phyloP scores from a whole-genome alignment of 2,329 filamentous ascomycete genomes.

The Monosporascus sp. region DNA sequence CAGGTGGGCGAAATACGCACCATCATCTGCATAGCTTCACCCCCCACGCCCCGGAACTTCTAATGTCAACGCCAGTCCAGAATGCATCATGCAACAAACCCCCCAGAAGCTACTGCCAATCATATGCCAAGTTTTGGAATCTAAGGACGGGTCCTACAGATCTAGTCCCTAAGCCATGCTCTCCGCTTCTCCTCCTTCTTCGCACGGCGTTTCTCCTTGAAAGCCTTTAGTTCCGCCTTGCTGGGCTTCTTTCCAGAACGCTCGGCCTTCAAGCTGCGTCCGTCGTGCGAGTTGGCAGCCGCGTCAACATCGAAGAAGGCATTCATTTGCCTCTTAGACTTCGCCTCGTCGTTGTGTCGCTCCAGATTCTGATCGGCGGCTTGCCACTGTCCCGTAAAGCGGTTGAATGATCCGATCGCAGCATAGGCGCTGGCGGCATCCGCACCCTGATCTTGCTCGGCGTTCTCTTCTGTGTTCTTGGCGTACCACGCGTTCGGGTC shows the following conservation, averaged over 20 bases:
- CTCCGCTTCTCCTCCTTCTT: conserved; percentile 92
- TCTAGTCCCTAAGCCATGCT: conserved; percentile 82
- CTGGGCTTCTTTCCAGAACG: conserved; percentile 76
- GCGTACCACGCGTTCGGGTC: conserved; percentile 96
- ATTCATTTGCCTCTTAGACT: conserved; percentile 82
- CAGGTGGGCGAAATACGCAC: no score
- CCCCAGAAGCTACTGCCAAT: no score
- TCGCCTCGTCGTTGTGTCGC: conserved; percentile 79
- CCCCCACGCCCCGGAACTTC: background rate
- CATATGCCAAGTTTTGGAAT: background rate
- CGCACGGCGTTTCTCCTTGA: conserved; percentile 82
- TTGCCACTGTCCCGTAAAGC: conserved; percentile 84
- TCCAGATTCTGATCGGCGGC: conserved; percentile 61
- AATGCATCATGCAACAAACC: background rate
- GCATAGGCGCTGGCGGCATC: conserved; percentile 48
- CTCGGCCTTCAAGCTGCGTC: conserved; percentile 86
- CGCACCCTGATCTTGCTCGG: conserved; percentile 28
- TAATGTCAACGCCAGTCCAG: background rate
- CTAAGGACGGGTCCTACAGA: background rate
- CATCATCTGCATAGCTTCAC: background rate
- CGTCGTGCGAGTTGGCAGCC: conserved; percentile 85
- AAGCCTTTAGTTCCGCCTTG: conserved; percentile 83
- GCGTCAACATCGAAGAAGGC: conserved; percentile 95
- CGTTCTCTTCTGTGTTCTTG: conserved; percentile 40
- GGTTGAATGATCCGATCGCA: conserved; percentile 77